Percentiles rank a stretch among this genome's conserved stretches.
Evolutionary conservation across 192 early-diverging fungal species (phyloP).

Genomic region (Umbelopsis sp.): DNA sequence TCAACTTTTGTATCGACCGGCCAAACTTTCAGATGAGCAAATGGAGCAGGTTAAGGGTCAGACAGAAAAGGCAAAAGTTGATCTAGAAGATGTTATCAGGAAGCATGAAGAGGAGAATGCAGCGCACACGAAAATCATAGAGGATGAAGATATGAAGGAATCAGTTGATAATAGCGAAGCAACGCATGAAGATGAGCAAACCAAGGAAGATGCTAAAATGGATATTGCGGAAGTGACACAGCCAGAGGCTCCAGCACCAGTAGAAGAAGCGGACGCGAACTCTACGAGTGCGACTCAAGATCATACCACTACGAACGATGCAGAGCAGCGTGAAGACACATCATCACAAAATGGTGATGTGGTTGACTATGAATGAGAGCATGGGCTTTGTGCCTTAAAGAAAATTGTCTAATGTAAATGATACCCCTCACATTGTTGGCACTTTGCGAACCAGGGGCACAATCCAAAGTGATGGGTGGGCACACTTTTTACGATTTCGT

Average conservation of each 20-base stretch:
- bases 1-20: slow-evolving; percentile 35
- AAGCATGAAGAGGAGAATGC: background rate
- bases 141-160: background rate
- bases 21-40: slow-evolving; percentile 23
- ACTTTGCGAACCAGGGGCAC: background rate
- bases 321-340: background rate
- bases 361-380: slow-evolving; percentile 12
- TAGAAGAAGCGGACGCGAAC: background rate
- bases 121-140: background rate
- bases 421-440: slow-evolving; percentile 4
- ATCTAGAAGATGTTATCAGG: background rate
- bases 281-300: background rate
- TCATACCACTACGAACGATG: background rate
- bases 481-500: background rate
- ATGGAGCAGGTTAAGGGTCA: background rate
- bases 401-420: background rate
- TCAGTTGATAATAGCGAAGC: background rate
- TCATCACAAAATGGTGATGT: slow-evolving; percentile 14
- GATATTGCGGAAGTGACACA: background rate
- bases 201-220: background rate
- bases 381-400: background rate
- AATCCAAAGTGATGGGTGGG: background rate
- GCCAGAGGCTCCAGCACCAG: background rate
- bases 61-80: background rate
- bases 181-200: background rate